Percentiles rank a stretch among this genome's conserved stretches.
Conservation (phyloP, 345 rosid genomes). For the Salix koriyanagi region DNA sequence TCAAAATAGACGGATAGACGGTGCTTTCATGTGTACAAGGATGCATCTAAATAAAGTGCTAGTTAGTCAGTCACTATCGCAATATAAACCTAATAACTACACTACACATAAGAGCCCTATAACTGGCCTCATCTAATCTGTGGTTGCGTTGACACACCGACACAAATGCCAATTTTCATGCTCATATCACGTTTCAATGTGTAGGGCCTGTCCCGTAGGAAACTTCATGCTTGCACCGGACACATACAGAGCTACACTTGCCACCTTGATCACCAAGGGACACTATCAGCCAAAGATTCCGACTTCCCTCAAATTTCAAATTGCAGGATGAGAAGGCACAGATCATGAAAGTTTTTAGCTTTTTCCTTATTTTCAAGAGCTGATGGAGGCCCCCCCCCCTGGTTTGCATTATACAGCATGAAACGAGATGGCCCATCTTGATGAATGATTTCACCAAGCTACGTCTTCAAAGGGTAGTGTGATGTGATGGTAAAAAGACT, state of each 20-base stretch:
- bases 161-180: slow-evolving; percentile 6
- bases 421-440: slow-evolving; percentile 8
- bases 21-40: too few species aligned
- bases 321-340: neutral
- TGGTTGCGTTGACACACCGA: slow-evolving; percentile 12
- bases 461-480: accelerated
- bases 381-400: slow-evolving; percentile 7
- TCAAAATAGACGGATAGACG: too few species aligned
- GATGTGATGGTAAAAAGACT: too few species aligned
- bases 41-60: neutral
- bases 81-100: neutral
- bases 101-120: neutral
- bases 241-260: neutral
- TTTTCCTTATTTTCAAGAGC: slow-evolving; percentile 14
- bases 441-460: slow-evolving; percentile 16
- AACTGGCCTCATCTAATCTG: neutral
- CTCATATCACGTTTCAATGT: neutral
- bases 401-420: neutral
- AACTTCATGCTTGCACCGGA: neutral
- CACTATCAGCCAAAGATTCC: slow-evolving; percentile 1
- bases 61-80: neutral
- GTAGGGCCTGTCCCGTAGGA: neutral
- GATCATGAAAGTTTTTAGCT: neutral
- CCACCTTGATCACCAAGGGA: neutral
- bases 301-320: neutral